A percentile compares a stretch with the other conserved stretches of the same genome.
phyloP scores from a whole-genome alignment of 495 filamentous ascomycete genomes.

The Penicillium paradoxum region DNA sequence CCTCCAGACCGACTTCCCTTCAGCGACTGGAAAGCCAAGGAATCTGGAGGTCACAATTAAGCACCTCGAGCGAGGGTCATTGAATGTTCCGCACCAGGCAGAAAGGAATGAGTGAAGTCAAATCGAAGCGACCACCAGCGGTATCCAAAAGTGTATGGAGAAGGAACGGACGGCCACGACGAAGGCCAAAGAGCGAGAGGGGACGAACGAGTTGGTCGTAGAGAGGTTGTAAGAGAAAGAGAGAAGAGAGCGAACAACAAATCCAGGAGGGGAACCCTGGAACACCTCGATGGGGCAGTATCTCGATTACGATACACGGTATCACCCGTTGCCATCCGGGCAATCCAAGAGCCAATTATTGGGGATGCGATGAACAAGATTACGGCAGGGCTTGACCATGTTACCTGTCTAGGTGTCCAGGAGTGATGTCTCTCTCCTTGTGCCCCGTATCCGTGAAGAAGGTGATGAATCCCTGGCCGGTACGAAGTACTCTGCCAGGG shows the following conservation, averaged over 20 bases:
- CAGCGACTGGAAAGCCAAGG: conserved; percentile 30
- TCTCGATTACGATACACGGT: conserved; percentile 6
- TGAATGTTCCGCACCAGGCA: conserved; percentile 33
- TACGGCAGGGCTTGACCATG: not conserved
- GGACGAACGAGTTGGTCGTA: conserved; percentile 6
- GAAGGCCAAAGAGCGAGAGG: conserved; percentile 29
- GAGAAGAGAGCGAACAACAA: conserved; percentile 28
- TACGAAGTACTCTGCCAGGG: too few species aligned
- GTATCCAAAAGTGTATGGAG: conserved; percentile 8
- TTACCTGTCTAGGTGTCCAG: not conserved
- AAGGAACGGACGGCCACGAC: conserved; percentile 49
- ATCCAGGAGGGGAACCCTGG: conserved; percentile 17
- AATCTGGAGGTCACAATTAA: conserved; percentile 42
- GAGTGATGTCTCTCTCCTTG: too few species aligned
- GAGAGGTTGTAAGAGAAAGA: conserved; percentile 40
- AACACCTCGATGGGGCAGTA: not conserved
- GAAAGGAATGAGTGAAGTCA: conserved; percentile 13
- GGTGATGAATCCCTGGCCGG: not conserved
- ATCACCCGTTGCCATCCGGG: conserved; percentile 5
- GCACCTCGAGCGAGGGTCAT: conserved; percentile 32
- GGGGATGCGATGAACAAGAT: not conserved
- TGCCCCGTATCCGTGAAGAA: too few species aligned
- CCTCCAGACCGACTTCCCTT: conserved; percentile 43
- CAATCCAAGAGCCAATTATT: not conserved
- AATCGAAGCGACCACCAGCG: conserved; percentile 6